Conservation (phyloP, 1,284 basidiomycete species). For the Cryptococcus jaspeensis region DNA sequence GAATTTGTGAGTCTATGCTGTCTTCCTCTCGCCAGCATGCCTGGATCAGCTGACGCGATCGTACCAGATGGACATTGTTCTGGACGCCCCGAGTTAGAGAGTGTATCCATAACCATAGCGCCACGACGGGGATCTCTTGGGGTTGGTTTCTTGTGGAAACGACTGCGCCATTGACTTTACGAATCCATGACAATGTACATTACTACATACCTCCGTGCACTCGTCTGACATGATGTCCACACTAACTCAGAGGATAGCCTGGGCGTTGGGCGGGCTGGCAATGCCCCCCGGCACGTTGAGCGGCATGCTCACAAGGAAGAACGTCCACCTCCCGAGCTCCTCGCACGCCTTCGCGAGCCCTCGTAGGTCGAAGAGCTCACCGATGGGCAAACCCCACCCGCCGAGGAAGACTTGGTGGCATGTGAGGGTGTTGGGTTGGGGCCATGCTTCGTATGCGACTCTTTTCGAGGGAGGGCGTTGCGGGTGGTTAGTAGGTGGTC, state of each 20-base stretch:
- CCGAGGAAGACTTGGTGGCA: slow-evolving; percentile 40
- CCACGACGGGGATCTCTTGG: neutral
- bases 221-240: too few relatives aligned
- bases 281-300: slow-evolving; percentile 52
- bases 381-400: slow-evolving; percentile 48
- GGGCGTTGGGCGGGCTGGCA: slow-evolving; percentile 52
- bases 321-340: slow-evolving; percentile 44
- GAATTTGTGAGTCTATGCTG: slow-evolving; percentile 39
- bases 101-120: neutral
- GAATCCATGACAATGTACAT: too few relatives aligned
- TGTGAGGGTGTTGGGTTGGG: slow-evolving; percentile 16
- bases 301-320: slow-evolving; percentile 51
- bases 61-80: slow-evolving; percentile 43
- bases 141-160: neutral
- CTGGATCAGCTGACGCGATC: neutral
- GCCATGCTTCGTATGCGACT: slow-evolving; percentile 38
- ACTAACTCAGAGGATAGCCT: slow-evolving; percentile 37
- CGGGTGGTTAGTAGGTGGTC: too few relatives aligned
- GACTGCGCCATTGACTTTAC: neutral
- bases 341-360: slow-evolving; percentile 42
- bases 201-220: too few relatives aligned
- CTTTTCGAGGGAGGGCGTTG: too few relatives aligned
- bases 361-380: slow-evolving; percentile 54
- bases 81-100: slow-evolving; percentile 39
- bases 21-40: neutral